These are phyloP conservation scores for Alliaria petiolata DNA, from an alignment of 345 rosid species.

Conservation along the genomic window DNA sequence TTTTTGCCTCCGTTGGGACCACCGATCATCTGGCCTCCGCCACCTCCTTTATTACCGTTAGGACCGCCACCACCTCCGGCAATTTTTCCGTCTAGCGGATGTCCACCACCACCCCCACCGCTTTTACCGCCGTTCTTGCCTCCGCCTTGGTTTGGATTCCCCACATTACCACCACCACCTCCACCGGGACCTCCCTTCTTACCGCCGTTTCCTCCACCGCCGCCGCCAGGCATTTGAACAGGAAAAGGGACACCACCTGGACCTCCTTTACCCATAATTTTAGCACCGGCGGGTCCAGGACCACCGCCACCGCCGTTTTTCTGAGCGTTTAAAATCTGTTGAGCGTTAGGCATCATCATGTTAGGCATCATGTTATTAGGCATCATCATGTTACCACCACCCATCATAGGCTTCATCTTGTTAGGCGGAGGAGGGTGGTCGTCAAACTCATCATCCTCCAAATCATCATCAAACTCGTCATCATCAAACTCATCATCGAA, in stretches of 20 bases:
- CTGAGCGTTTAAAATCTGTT: constrained; percentile 53
- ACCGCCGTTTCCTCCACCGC: constrained; percentile 46
- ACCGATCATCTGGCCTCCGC: constrained; percentile 44
- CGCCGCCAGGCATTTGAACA: constrained; percentile 38
- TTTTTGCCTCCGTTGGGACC: constrained; percentile 44
- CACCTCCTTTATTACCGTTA: constrained; percentile 36
- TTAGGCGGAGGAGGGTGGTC: constrained; percentile 43
- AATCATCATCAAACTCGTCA: constrained; percentile 37
- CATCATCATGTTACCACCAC: constrained; percentile 48
- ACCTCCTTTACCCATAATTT: constrained; percentile 39
- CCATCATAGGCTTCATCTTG: constrained; percentile 62
- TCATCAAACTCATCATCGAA: constrained; percentile 49
- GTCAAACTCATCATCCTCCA: constrained; percentile 46
- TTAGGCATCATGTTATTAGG: constrained; percentile 48
- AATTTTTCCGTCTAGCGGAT: constrained; percentile 30
- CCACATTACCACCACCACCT: constrained; percentile 35
- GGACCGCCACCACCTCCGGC: constrained; percentile 42
- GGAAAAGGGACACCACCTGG: constrained; percentile 37
- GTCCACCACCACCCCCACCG: constrained; percentile 48
- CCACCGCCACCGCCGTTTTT: constrained; percentile 39
- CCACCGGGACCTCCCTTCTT: constrained; percentile 46
- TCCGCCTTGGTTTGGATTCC: constrained; percentile 41
- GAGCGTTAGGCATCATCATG: constrained; percentile 49
- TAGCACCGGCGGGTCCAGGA: constrained; percentile 45
- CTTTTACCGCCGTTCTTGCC: constrained; percentile 46